Evolutionary conservation across 1,139 yeast genomes (phyloP).

Genomic region (Magnusiomyces sp.): DNA sequence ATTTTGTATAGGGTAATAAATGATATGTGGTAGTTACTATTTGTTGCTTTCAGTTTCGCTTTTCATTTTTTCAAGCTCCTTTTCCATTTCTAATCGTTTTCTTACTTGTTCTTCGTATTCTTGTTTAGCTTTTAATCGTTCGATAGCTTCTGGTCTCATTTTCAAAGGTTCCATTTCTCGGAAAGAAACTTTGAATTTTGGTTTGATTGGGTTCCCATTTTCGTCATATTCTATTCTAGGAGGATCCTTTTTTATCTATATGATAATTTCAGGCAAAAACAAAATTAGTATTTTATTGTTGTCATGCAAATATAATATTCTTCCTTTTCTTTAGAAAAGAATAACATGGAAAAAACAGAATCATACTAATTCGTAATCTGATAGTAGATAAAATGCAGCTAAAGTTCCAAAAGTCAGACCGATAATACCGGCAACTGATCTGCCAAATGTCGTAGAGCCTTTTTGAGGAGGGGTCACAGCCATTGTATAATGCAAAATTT

Average conservation of each 20-base stretch:
- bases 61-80: conserved; percentile 3
- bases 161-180: conserved; percentile 31
- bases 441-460: conserved; percentile 10
- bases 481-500: not conserved
- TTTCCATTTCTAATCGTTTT: conserved; percentile 13
- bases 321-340: too few species aligned
- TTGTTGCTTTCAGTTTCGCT: not conserved
- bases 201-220: conserved; percentile 21
- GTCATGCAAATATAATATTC: too few species aligned
- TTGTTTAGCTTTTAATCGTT: conserved; percentile 9
- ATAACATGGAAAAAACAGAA: too few species aligned
- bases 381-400: conserved; percentile 10
- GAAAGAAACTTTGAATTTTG: conserved; percentile 30
- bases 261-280: not conserved
- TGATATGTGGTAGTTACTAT: too few species aligned
- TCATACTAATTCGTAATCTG: conserved; percentile 15
- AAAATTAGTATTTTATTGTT: too few species aligned
- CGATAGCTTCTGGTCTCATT: conserved; percentile 30
- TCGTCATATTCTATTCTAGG: conserved; percentile 21
- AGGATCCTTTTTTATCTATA: conserved; percentile 12
- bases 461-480: not conserved
- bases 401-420: conserved; percentile 10
- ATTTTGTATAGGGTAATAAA: too few species aligned
- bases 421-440: conserved; percentile 11
- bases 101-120: conserved; percentile 8